Evolutionary conservation across 169 alveolate genomes (phyloP).

Genomic region (Cryptosporidium meleagridis): DNA sequence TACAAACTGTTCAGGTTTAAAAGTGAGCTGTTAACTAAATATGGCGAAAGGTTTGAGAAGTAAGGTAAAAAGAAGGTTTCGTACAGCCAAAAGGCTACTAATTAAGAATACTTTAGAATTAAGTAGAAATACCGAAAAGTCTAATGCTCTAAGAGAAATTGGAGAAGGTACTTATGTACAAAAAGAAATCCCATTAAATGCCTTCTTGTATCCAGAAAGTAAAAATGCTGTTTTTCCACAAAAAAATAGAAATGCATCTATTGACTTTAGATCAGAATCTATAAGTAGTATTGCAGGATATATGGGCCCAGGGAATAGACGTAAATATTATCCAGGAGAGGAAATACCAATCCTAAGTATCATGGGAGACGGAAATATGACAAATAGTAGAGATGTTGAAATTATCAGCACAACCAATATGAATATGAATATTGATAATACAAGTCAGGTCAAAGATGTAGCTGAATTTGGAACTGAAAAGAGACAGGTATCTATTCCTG

Average conservation of each 20-base stretch:
- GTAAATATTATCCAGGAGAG: slow-evolving; percentile 70
- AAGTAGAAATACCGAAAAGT: slow-evolving; percentile 62
- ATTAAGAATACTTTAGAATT: slow-evolving; percentile 53
- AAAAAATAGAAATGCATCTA: slow-evolving; percentile 17
- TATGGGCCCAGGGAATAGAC: slow-evolving; percentile 74
- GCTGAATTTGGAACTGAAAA: neutral
- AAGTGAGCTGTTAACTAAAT: neutral
- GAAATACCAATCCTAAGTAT: slow-evolving; percentile 29
- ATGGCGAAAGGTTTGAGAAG: slow-evolving; percentile 72
- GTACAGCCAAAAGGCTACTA: slow-evolving; percentile 63
- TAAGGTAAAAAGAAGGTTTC: slow-evolving; percentile 71
- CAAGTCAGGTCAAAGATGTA: neutral
- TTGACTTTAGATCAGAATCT: slow-evolving; percentile 72
- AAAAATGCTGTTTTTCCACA: slow-evolving; percentile 61
- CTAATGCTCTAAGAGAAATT: slow-evolving; percentile 39
- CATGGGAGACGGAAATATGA: slow-evolving; percentile 52
- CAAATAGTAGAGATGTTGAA: slow-evolving; percentile 68
- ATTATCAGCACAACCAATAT: neutral
- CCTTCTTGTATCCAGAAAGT: slow-evolving; percentile 61
- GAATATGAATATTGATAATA: slow-evolving; percentile 9
- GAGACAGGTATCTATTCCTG: slow-evolving; percentile 40
- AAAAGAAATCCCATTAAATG: slow-evolving; percentile 59
- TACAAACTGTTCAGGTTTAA: neutral
- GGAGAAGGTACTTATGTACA: slow-evolving; percentile 67
- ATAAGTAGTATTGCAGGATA: slow-evolving; percentile 69